phyloP scores from a whole-genome alignment of 2,329 filamentous ascomycete genomes.

The Cercospora berteroae region DNA sequence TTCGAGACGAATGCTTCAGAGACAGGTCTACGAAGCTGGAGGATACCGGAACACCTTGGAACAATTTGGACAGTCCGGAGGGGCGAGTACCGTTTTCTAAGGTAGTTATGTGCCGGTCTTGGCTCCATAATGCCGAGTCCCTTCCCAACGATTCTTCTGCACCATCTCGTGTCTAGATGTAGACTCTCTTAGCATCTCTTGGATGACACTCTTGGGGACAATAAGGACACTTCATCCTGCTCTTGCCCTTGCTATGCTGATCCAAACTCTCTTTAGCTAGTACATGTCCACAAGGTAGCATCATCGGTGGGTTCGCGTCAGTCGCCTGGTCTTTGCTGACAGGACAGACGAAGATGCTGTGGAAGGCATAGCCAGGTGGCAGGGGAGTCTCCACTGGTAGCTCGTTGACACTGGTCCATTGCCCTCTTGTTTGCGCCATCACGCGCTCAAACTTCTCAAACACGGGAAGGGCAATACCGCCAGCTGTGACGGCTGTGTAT shows the following conservation, averaged over 20 bases:
- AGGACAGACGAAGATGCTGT: conserved; percentile 96
- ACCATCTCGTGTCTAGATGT: conserved; percentile 28
- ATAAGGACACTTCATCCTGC: conserved; percentile 90
- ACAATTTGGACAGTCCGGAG: neutral
- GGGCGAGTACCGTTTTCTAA: neutral
- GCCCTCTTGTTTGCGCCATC: conserved; percentile 83
- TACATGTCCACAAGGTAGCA: conserved; percentile 93
- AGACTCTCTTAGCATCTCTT: conserved; percentile 71
- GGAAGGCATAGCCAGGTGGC: conserved; percentile 69
- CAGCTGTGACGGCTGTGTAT: conserved; percentile 88
- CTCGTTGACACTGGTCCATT: conserved; percentile 92
- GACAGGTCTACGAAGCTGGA: neutral
- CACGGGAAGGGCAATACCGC: conserved; percentile 84
- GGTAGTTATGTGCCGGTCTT: neutral
- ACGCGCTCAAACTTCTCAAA: conserved; percentile 84
- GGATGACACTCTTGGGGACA: conserved; percentile 81
- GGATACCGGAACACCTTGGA: neutral
- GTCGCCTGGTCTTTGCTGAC: conserved; percentile 96
- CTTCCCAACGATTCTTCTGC: neutral
- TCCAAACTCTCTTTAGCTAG: conserved; percentile 81
- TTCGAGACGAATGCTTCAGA: neutral
- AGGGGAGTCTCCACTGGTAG: conserved; percentile 71
- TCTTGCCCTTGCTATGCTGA: conserved; percentile 69
- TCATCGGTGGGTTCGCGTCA: conserved; percentile 90
- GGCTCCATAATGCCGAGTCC: neutral